Conservation (phyloP, 2,329 filamentous ascomycete genomes). For the Ophiosphaerella korrae region DNA sequence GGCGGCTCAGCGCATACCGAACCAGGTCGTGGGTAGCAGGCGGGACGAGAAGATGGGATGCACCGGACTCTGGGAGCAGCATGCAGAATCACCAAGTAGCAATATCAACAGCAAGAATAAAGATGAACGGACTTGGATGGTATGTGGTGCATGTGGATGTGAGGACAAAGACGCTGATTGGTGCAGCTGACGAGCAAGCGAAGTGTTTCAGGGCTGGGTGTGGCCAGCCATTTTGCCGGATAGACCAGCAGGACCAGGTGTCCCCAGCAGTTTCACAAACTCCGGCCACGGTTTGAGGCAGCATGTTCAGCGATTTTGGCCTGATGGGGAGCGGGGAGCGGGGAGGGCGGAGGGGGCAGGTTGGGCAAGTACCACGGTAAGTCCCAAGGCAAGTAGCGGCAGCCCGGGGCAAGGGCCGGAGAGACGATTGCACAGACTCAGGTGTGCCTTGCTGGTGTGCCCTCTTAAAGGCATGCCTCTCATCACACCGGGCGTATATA, state of each 20-base stretch:
- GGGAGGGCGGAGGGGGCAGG: neutral
- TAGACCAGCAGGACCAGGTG: neutral
- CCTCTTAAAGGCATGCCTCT: too few relatives aligned
- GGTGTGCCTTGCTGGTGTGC: neutral
- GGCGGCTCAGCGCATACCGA: neutral
- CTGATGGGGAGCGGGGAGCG: neutral
- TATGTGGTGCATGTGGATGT: neutral
- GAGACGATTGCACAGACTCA: neutral
- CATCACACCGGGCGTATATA: too few relatives aligned
- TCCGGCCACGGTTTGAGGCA: constrained; percentile 2
- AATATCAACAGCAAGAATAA: neutral
- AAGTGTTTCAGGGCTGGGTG: constrained; percentile 2
- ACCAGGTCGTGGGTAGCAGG: constrained; percentile 2
- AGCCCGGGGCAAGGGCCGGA: too few relatives aligned
- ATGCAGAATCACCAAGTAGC: constrained; percentile 2
- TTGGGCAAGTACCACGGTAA: too few relatives aligned
- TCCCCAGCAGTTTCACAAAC: constrained; percentile 2
- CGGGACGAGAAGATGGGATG: constrained; percentile 1
- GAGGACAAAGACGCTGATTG: neutral
- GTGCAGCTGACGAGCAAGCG: neutral
- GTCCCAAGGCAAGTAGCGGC: too few relatives aligned
- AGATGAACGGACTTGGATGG: neutral
- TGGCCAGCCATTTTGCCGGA: constrained; percentile 2
- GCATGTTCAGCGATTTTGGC: neutral
- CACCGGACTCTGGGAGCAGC: constrained; percentile 7